phyloP scores from a whole-genome alignment of 208 protist genomes.

The Leishmania aethiopica region DNA sequence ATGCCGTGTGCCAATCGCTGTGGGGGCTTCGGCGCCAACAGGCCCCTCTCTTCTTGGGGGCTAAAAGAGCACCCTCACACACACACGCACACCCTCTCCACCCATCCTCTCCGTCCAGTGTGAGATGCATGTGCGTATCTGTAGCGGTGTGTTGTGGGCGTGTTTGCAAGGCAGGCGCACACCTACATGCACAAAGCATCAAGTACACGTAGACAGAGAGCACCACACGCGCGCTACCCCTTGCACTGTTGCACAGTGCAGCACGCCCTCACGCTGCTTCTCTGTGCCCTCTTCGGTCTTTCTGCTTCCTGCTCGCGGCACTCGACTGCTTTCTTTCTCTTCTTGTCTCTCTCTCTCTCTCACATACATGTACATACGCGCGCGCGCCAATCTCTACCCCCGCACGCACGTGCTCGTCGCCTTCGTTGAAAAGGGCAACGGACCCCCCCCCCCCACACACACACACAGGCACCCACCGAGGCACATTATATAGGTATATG shows the following conservation, averaged over 20 bases:
- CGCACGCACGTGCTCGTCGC: not conserved
- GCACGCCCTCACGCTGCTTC: not conserved
- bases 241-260: not conserved
- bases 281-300: not conserved
- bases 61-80: not conserved
- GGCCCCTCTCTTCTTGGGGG: not conserved
- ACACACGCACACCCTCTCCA: not conserved
- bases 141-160: not conserved
- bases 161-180: not conserved
- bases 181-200: not conserved
- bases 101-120: not conserved
- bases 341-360: not conserved
- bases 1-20: not conserved
- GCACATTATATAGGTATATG: not conserved
- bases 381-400: not conserved
- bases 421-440: not conserved
- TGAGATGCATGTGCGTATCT: not conserved
- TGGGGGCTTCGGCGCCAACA: not conserved
- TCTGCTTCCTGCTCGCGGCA: not conserved
- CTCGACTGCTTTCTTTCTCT: not conserved
- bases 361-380: not conserved
- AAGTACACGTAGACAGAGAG: not conserved
- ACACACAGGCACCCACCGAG: not conserved
- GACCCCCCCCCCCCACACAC: not conserved
- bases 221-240: not conserved